phyloP scores from a whole-genome alignment of 805 yeast genomes.

The Metschnikowia hibisci region DNA sequence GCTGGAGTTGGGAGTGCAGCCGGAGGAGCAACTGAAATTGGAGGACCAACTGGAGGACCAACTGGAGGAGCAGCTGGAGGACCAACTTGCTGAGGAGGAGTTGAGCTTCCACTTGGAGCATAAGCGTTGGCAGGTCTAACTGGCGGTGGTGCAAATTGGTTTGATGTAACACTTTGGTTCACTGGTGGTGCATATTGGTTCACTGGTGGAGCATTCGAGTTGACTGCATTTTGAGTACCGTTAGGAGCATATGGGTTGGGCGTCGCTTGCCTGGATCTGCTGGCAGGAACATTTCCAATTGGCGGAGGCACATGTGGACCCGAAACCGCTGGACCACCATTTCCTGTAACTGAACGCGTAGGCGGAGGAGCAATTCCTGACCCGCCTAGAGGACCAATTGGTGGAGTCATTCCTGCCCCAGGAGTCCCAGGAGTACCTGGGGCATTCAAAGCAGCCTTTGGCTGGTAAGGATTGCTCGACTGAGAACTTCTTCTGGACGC shows the following conservation, averaged over 20 bases:
- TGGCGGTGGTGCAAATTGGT: slow-evolving; percentile 9
- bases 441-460: background rate
- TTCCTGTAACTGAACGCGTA: background rate
- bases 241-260: slow-evolving; percentile 4
- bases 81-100: slow-evolving; percentile 4
- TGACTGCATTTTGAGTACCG: no score
- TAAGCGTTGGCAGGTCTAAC: slow-evolving; percentile 30
- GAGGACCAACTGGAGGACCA: slow-evolving; percentile 17
- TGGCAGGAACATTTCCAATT: background rate
- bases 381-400: background rate
- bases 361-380: background rate
- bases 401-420: background rate
- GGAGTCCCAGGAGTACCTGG: no score
- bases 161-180: background rate
- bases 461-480: slow-evolving; percentile 1
- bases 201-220: slow-evolving; percentile 22
- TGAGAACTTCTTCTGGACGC: slow-evolving; percentile 4
- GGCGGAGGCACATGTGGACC: no score
- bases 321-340: background rate
- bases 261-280: slow-evolving; percentile 5
- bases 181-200: slow-evolving; percentile 40
- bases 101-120: slow-evolving; percentile 24
- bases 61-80: slow-evolving; percentile 24
- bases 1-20: slow-evolving; percentile 11
- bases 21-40: slow-evolving; percentile 19